Conservation (phyloP, 495 filamentous ascomycete genomes). For the Ascodesmis nigricans region DNA sequence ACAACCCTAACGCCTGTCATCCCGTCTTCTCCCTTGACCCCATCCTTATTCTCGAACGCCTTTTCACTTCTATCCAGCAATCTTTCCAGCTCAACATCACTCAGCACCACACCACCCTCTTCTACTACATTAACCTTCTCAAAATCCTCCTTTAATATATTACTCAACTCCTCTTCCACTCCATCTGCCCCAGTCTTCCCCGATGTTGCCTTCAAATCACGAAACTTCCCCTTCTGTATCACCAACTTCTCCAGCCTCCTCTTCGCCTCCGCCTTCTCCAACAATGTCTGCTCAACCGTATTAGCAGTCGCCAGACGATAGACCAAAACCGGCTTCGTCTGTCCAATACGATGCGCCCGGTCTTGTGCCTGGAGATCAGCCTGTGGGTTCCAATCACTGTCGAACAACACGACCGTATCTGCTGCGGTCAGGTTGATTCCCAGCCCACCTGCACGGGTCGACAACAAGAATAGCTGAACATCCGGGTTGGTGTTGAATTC, state of each 20-base stretch:
- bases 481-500: slow-evolving; percentile 55
- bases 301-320: slow-evolving; percentile 85
- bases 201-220: slow-evolving; percentile 35
- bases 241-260: slow-evolving; percentile 85
- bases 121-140: slow-evolving; percentile 40
- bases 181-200: slow-evolving; percentile 20
- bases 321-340: slow-evolving; percentile 78
- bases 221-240: slow-evolving; percentile 73
- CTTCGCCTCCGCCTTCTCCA: slow-evolving; percentile 79
- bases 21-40: slow-evolving; percentile 33
- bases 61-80: slow-evolving; percentile 69
- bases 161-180: slow-evolving; percentile 34
- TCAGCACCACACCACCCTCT: slow-evolving; percentile 40
- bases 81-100: slow-evolving; percentile 51
- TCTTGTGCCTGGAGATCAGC: slow-evolving; percentile 94
- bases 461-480: slow-evolving; percentile 64
- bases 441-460: slow-evolving; percentile 77
- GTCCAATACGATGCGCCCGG: slow-evolving; percentile 81
- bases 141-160: slow-evolving; percentile 32
- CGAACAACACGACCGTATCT: slow-evolving; percentile 53
- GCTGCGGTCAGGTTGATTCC: slow-evolving; percentile 63
- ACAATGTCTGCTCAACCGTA: slow-evolving; percentile 73
- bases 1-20: slow-evolving; percentile 45
- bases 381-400: slow-evolving; percentile 92
- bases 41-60: slow-evolving; percentile 59